Evolutionary conservation across 192 early-diverging fungal genomes (phyloP).

Genomic region (Borealophlyctis nickersoniae): DNA sequence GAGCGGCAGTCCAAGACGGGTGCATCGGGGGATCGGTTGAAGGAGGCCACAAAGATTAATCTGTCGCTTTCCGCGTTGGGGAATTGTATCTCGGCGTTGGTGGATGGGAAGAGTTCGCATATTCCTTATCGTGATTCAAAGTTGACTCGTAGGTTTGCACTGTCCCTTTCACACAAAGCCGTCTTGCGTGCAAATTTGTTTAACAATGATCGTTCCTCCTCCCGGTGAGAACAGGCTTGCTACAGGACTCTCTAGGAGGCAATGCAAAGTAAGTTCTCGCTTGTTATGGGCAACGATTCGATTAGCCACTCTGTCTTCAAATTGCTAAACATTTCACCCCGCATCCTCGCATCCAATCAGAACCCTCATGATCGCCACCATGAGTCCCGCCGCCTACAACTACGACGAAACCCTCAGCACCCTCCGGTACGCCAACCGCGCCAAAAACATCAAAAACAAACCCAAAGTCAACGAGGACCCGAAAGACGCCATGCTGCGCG

Average conservation of each 20-base stretch:
- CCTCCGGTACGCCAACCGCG: conserved; percentile 60
- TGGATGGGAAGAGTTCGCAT: conserved; percentile 59
- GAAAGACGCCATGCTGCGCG: conserved; percentile 63
- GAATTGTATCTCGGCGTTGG: conserved; percentile 63
- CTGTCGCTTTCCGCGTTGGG: conserved; percentile 59
- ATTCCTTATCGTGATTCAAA: conserved; percentile 66
- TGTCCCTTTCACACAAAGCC: not conserved
- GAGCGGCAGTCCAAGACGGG: conserved; percentile 64
- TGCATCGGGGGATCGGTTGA: conserved; percentile 56
- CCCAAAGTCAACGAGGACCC: conserved; percentile 67
- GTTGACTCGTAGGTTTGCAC: conserved; percentile 45
- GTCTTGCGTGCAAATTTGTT: not conserved
- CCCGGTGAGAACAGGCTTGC: conserved; percentile 33
- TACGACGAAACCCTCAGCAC: conserved; percentile 62
- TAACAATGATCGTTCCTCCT: conserved; percentile 1
- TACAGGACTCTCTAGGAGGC: conserved; percentile 65
- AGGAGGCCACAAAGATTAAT: conserved; percentile 67
- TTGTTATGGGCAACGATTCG: not conserved
- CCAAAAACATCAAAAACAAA: conserved; percentile 67
- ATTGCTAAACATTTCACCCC: not conserved
- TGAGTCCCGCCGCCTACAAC: conserved; percentile 59
- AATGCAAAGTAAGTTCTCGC: conserved; percentile 53
- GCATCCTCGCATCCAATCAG: conserved; percentile 17
- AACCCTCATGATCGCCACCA: conserved; percentile 65
- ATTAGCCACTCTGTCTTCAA: conserved; percentile 1